phyloP scores from a whole-genome alignment of 495 filamentous ascomycete species.

The Penicillium turbatum region DNA sequence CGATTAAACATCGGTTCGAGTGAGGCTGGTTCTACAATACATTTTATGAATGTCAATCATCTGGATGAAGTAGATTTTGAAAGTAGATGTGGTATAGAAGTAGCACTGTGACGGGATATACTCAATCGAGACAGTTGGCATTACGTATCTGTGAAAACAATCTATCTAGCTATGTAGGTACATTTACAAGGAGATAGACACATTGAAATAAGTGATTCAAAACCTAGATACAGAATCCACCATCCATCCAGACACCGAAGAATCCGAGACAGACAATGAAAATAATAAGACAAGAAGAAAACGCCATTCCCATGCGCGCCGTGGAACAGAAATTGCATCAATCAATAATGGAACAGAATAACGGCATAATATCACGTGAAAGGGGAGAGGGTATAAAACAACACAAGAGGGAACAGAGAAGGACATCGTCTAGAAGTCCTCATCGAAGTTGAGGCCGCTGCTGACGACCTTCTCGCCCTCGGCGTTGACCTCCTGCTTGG shows the following conservation, averaged over 20 bases:
- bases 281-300: conserved; percentile 23
- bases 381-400: conserved; percentile 30
- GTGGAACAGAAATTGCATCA: conserved; percentile 30
- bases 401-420: conserved; percentile 21
- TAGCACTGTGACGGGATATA: too few species aligned
- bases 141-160: neutral
- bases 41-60: too few species aligned
- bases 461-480: conserved; percentile 61
- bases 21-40: too few species aligned
- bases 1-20: too few species aligned
- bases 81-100: too few species aligned
- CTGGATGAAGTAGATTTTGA: too few species aligned
- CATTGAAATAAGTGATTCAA: conserved; percentile 18
- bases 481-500: conserved; percentile 65
- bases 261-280: conserved; percentile 18
- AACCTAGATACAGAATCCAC: conserved; percentile 31
- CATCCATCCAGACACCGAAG: conserved; percentile 24
- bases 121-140: too few species aligned
- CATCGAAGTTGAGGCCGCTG: conserved; percentile 87
- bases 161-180: neutral
- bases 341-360: conserved; percentile 26
- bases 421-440: conserved; percentile 75
- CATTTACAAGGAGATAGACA: neutral
- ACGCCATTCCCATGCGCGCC: conserved; percentile 44
- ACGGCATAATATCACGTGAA: conserved; percentile 26